These are phyloP conservation scores for Termitomyces sp. DNA, from an alignment of 768 basidiomycete genomes.

Conservation along the genomic window DNA sequence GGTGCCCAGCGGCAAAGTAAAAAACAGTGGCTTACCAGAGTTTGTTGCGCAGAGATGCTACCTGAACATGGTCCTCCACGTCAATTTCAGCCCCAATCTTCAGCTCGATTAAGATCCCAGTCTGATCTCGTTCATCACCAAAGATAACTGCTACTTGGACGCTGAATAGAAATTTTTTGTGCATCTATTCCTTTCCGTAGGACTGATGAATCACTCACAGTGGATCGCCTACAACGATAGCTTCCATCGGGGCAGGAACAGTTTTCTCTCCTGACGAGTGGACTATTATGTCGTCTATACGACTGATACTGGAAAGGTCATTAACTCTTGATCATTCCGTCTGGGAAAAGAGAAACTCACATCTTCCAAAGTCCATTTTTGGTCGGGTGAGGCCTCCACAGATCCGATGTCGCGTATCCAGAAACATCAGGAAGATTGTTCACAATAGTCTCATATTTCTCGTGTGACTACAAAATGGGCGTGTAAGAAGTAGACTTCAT, in stretches of 20 bases:
- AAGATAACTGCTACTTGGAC: background rate
- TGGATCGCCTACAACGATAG: background rate
- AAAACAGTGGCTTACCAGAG: background rate
- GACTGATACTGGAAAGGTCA: constrained; percentile 10
- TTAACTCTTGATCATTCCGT: too few relatives aligned
- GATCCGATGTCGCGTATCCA: constrained; percentile 43
- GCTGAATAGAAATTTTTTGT: background rate
- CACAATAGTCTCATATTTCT: constrained; percentile 7
- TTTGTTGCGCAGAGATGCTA: background rate
- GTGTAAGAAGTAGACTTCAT: background rate
- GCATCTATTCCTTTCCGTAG: background rate
- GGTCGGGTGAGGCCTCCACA: constrained; percentile 40
- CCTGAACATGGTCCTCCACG: constrained; percentile 18
- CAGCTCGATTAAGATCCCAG: constrained; percentile 31
- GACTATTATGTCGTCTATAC: background rate
- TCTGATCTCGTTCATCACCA: constrained; percentile 21
- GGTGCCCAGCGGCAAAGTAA: too few relatives aligned
- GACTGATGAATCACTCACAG: background rate
- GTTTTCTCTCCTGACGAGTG: background rate
- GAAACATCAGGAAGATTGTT: constrained; percentile 32
- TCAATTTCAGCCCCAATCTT: constrained; percentile 25
- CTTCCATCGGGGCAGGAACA: background rate
- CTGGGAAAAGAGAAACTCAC: background rate
- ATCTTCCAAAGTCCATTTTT: background rate
- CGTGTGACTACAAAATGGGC: background rate